Evolutionary conservation across 441 rosid genomes (phyloP).

Genomic region (Hypseocharis bilobata): DNA sequence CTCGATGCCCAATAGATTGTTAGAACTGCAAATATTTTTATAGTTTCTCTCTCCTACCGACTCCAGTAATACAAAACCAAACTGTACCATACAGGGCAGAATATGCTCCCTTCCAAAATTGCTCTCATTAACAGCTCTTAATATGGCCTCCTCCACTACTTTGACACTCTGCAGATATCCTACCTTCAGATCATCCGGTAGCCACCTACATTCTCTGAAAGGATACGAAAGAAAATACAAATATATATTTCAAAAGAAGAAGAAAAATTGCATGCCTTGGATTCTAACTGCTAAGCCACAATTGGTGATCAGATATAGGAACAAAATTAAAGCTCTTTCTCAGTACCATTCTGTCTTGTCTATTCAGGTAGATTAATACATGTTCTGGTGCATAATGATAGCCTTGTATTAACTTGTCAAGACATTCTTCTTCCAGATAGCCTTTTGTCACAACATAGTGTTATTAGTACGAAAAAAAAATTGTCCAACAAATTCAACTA

Average conservation of each 20-base stretch:
- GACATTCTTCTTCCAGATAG: no score
- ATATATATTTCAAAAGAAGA: slow-evolving; percentile 7
- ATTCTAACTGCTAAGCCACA: neutral
- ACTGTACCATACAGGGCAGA: slow-evolving; percentile 57
- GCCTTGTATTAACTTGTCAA: no score
- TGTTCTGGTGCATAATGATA: no score
- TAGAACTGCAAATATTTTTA: slow-evolving; percentile 28
- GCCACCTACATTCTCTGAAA: slow-evolving; percentile 63
- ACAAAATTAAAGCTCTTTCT: no score
- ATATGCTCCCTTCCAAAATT: slow-evolving; percentile 69
- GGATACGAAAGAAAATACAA: neutral
- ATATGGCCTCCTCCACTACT: slow-evolving; percentile 49
- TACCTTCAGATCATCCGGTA: slow-evolving; percentile 48
- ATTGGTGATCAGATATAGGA: neutral
- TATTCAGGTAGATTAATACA: no score
- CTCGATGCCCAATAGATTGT: slow-evolving; percentile 48
- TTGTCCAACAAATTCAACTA: no score
- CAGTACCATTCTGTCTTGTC: no score
- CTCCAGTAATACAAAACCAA: slow-evolving; percentile 59
- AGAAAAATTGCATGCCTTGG: neutral
- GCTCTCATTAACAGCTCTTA: slow-evolving; percentile 71
- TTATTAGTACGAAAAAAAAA: no score
- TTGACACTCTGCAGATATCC: slow-evolving; percentile 41
- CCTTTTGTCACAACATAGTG: no score
- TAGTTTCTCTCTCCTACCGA: slow-evolving; percentile 39